Conservation (phyloP, 768 basidiomycete species). For the Leccinum incarnatum region DNA sequence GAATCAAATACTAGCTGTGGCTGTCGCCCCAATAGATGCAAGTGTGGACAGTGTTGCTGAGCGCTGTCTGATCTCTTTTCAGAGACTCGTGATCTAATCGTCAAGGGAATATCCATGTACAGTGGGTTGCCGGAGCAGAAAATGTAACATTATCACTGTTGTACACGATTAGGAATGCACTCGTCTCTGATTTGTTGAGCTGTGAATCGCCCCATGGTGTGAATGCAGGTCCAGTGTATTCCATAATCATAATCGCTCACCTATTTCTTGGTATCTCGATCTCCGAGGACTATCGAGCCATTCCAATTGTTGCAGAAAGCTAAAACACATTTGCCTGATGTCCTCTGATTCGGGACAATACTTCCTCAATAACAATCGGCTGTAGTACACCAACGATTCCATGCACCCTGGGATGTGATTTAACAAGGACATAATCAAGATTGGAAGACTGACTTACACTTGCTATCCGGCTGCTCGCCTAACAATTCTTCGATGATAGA, state of each 20-base stretch:
- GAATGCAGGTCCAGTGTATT: background rate
- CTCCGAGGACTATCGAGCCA: conserved; percentile 64
- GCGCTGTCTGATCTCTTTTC: background rate
- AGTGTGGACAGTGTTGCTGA: background rate
- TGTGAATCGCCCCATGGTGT: conserved; percentile 7
- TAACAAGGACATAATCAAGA: background rate
- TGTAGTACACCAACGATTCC: conserved; percentile 87
- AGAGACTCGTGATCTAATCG: background rate
- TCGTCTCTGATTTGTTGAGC: conserved; percentile 19
- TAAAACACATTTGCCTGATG: conserved; percentile 45
- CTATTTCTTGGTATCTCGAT: conserved; percentile 66
- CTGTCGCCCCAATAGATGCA: background rate
- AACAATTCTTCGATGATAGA: conserved; percentile 76
- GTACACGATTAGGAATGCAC: conserved; percentile 3
- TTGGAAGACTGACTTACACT: conserved; percentile 55
- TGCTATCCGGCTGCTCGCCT: conserved; percentile 87
- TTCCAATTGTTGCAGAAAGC: conserved; percentile 55
- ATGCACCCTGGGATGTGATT: conserved; percentile 71
- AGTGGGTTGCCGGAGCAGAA: background rate
- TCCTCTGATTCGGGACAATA: conserved; percentile 37
- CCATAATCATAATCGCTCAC: conserved; percentile 33
- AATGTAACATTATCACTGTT: background rate
- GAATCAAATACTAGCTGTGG: background rate
- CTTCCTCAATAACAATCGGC: conserved; percentile 58
- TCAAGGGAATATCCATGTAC: background rate